Conservation (phyloP, 2,329 filamentous ascomycete species). For the Nannizziopsis arthrosporioides region DNA sequence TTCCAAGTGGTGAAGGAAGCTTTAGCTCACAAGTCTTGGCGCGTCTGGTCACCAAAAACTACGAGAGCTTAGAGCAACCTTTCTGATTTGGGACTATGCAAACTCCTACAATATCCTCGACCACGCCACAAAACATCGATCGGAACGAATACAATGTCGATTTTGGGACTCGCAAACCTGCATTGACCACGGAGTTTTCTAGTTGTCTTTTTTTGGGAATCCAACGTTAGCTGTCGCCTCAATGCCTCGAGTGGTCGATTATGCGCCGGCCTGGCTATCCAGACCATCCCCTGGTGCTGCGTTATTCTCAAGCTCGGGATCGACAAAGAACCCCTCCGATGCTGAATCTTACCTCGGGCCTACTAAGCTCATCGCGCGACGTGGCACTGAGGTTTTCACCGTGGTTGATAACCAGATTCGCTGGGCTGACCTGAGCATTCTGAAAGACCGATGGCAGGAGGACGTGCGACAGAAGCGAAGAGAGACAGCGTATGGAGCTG, state of each 20-base stretch:
- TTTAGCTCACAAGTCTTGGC: neutral
- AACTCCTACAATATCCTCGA: too few relatives aligned
- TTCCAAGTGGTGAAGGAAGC: neutral
- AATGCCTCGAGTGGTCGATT: slow-evolving; percentile 80
- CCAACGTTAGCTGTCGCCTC: slow-evolving; percentile 17
- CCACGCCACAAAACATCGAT: too few relatives aligned
- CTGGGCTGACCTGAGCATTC: slow-evolving; percentile 71
- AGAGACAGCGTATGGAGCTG: slow-evolving; percentile 7
- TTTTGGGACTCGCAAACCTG: neutral
- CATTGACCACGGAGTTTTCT: neutral
- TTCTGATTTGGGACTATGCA: neutral
- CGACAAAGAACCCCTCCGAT: slow-evolving; percentile 27
- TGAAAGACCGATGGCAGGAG: slow-evolving; percentile 54
- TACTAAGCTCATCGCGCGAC: slow-evolving; percentile 57
- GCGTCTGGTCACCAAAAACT: neutral
- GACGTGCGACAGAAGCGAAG: slow-evolving; percentile 26
- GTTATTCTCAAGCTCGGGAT: slow-evolving; percentile 53
- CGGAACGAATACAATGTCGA: neutral
- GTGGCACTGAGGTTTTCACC: slow-evolving; percentile 79
- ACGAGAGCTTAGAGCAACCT: neutral
- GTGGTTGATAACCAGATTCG: slow-evolving; percentile 80
- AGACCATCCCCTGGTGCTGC: slow-evolving; percentile 64
- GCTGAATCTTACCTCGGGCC: slow-evolving; percentile 28
- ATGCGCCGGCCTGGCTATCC: slow-evolving; percentile 78
- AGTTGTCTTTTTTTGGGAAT: neutral